Base-by-base conservation (phyloP, 1,139 yeast genomes). In the Geotrichum aggregatum region DNA sequence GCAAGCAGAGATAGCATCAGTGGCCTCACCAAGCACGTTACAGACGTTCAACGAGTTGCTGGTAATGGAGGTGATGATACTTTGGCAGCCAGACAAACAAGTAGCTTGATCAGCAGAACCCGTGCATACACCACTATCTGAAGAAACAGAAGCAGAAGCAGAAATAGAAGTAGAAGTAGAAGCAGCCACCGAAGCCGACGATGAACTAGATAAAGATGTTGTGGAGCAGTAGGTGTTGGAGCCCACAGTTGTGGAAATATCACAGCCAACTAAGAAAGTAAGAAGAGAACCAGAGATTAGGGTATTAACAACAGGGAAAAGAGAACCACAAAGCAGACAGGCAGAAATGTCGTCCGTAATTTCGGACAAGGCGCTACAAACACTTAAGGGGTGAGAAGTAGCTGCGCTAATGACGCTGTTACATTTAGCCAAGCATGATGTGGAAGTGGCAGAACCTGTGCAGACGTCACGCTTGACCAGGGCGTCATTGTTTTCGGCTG, bases 1-100 rank as follows among this genome's bases (percentile, higher is more conserved):
- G 95, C 95, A 10, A 56, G 58, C 44, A 51, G 50, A 13, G 50
- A 62, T 26, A 43, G 43, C 19, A 54, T 52, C 44, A 56, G 54
- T 36, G 52, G 50, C 22, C 48, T 34, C 54, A 49, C 41, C 26
- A 42, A 49, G 24, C 10, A 49, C 5, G 13, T 19, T 36, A 19
- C 52, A 44, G 18, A 44, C 18, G 19, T 28, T 31, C 10, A 49
- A 22, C 13, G 35, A 16, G n/a, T 47, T 39, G 2, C 16, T 14
- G 11, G 39, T 16, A 16, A 19, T 18, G 2, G 13, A 5, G 10
- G 2, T 18, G 18, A 42, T 35, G 14, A 35, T 24, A 13, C 19
- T 16, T n/a, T 34, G 36, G 26, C 47, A 42, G 6, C 3, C 21
- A 13, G 45, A 21, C 3, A 34, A 16, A 35, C 51, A 41, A 8